Evolutionary conservation across 129 eudicot genomes (phyloP), one percentile per base, ranked within the genome.

Genomic region (Artemisia tridentata): DNA sequence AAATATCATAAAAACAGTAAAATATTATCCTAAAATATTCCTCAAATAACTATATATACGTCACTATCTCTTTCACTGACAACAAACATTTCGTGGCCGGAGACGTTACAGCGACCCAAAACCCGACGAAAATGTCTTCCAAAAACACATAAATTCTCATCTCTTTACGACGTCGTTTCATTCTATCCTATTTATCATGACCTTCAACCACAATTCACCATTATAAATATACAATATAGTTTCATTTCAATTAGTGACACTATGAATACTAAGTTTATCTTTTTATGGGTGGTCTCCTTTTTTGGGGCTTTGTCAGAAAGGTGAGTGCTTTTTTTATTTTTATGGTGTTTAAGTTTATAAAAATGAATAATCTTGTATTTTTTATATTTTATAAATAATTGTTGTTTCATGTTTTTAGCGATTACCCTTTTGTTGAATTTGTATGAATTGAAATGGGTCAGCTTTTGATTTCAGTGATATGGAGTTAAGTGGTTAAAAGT

Each of bases 281-380:
- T 76, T 55, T 80, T 48, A 17, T 79, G 45, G 45, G 45, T 73
- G 50, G 20, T 80, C 66, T 27, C 29, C 27, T 23, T 80, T 61
- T 79, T 61, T 60, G 69, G 47, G 25, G 13, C 73, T 66, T 71
- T 52, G 5, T 76, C 72, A 25, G 20, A 74, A 69, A 73, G 89
- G 93, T 87, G 56, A 8, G 2, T 19, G 7, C 60, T 72, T 18
- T 14, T 10, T 53, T 73, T 70, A 34, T 63, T 61, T 12, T 25
- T 21, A 46, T 63, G 15, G 8, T 17, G 43, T 51, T 41, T 16
- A 21, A 3, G 29, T 9, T 66, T 21, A 20, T 63, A 3, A 7
- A 17, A 11, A 29, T 29, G 34, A 4, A 1, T 56, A 56, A 51
- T 49, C 11, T n/a, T 55, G 20, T n/a, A 1, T 55, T 15, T 55